phyloP scores from a whole-genome alignment of 176 grass and related monocot genomes.

The Oryza brachyantha region DNA sequence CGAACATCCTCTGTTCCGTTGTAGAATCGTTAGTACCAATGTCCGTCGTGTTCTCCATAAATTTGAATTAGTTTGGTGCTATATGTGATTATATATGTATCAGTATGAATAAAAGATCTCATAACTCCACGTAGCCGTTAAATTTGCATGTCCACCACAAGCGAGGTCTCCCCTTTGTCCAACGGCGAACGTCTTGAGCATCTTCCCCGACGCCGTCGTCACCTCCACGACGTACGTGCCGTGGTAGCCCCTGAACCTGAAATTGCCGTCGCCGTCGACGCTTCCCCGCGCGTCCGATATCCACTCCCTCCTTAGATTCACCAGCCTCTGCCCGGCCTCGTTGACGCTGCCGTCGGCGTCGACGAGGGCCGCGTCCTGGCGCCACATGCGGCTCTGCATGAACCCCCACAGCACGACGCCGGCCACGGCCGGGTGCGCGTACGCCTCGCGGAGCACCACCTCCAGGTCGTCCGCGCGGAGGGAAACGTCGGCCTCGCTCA shows the following conservation, averaged over 20 bases:
- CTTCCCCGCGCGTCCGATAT: background rate
- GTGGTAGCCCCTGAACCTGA: background rate
- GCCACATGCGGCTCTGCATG: constrained; percentile 60
- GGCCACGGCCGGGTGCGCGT: constrained; percentile 65
- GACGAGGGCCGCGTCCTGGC: constrained; percentile 52
- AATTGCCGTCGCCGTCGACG: background rate
- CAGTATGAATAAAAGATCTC: background rate
- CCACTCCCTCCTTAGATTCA: background rate
- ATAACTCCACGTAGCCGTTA: background rate
- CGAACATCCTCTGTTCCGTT: background rate
- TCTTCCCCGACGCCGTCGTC: background rate
- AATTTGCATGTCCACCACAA: background rate
- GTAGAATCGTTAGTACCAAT: background rate
- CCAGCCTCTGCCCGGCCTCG: constrained; percentile 38
- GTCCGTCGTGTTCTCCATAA: background rate
- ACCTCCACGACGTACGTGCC: background rate
- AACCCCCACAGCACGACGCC: constrained; percentile 69
- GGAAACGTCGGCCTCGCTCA: constrained; percentile 41
- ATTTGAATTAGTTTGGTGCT: background rate
- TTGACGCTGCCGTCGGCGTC: constrained; percentile 66
- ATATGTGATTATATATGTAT: background rate
- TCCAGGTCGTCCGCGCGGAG: constrained; percentile 75
- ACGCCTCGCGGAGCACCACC: constrained; percentile 68
- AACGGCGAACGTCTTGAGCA: background rate
- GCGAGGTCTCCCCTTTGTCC: background rate